Percentiles rank a stretch among this genome's conserved stretches.
Evolutionary conservation across 73 alveolate genomes (phyloP).

Genomic region (Paramecium sexaurelia): DNA sequence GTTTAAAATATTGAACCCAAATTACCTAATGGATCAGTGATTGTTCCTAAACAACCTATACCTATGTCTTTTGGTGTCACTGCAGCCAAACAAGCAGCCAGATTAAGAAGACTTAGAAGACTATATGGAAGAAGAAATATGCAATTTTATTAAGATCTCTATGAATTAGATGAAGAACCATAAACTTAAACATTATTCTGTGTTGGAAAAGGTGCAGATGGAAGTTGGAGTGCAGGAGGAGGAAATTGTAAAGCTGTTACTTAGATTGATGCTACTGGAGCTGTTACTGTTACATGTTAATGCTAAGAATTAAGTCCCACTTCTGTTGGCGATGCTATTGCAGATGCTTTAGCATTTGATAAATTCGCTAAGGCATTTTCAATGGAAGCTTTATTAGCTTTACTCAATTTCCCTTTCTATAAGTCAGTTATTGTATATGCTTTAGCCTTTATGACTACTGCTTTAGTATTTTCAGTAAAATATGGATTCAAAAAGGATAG

Average conservation of each 20-base stretch:
- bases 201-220: background rate
- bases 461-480: background rate
- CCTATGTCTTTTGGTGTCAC: constrained; percentile 7
- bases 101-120: constrained; percentile 36
- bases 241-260: constrained; percentile 12
- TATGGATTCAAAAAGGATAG: constrained; percentile 18
- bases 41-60: background rate
- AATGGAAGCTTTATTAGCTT: background rate
- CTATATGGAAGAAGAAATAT: background rate
- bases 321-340: constrained; percentile 19
- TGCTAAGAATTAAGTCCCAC: constrained; percentile 7
- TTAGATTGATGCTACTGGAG: background rate
- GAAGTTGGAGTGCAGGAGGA: constrained; percentile 11
- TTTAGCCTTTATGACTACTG: background rate
- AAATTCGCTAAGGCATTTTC: constrained; percentile 26
- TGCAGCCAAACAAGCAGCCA: background rate
- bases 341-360: constrained; percentile 35
- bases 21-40: background rate
- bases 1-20: constrained; percentile 11
- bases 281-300: background rate
- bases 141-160: background rate
- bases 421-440: constrained; percentile 14
- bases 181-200: background rate
- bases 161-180: constrained; percentile 29
- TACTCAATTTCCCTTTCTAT: constrained; percentile 5